Conservation (phyloP, 768 basidiomycete species). For the Psilocybe cyanescens region DNA sequence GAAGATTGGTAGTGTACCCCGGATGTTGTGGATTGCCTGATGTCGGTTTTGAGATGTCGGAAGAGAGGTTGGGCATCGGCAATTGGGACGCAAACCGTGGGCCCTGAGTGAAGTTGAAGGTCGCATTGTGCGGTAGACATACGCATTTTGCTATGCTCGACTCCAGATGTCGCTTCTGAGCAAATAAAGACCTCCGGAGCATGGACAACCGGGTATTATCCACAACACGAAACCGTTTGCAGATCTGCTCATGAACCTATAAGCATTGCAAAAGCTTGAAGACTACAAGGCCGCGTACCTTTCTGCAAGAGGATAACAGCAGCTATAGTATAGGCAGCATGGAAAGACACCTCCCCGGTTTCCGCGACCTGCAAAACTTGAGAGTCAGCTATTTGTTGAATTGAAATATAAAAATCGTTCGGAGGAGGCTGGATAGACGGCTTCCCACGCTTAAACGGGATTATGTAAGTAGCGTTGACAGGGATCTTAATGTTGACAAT, state of each 20-base stretch:
- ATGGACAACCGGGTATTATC: constrained; percentile 63
- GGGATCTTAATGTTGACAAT: background rate
- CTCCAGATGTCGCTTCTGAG: constrained; percentile 57
- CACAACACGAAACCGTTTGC: constrained; percentile 17
- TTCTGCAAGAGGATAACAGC: constrained; percentile 9
- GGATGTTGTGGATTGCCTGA: background rate
- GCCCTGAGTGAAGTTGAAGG: constrained; percentile 12
- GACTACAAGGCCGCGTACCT: background rate
- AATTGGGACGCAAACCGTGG: background rate
- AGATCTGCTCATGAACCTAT: constrained; percentile 4
- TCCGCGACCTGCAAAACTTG: background rate
- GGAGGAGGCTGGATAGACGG: background rate
- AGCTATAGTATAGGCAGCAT: constrained; percentile 17
- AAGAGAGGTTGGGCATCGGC: background rate
- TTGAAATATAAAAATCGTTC: background rate
- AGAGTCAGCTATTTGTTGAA: background rate
- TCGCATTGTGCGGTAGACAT: constrained; percentile 11
- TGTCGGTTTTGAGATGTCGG: background rate
- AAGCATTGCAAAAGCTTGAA: background rate
- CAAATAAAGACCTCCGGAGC: constrained; percentile 66
- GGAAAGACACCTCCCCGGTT: constrained; percentile 3
- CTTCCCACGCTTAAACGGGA: constrained; percentile 4
- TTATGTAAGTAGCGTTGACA: background rate
- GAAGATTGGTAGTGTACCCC: background rate
- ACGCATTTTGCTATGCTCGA: constrained; percentile 28